These are phyloP conservation scores for Dipteronia sinensis DNA, from an alignment of 345 rosid genomes.

Conservation along the genomic window DNA sequence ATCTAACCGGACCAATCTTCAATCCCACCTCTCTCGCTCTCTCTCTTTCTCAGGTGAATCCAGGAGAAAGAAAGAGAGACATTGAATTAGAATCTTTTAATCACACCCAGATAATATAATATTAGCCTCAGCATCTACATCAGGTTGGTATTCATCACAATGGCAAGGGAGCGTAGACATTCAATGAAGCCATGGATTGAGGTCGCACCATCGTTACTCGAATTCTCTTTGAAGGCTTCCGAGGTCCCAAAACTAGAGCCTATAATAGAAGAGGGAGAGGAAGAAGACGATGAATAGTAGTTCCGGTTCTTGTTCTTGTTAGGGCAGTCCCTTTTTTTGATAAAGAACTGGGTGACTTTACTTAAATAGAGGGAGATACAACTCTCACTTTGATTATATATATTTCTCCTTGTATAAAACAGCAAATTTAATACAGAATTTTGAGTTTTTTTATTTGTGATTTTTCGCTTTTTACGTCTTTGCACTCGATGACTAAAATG, in stretches of 20 bases:
- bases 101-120: background rate
- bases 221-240: slow-evolving; percentile 29
- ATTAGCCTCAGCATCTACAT: background rate
- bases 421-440: too few relatives aligned
- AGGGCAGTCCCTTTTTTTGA: background rate
- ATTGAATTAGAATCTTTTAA: background rate
- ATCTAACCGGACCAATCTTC: background rate
- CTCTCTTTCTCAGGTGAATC: slow-evolving; percentile 8
- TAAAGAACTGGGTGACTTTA: background rate
- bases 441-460: too few relatives aligned
- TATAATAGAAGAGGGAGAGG: slow-evolving; percentile 37
- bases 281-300: background rate
- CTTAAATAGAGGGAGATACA: background rate
- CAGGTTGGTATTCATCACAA: background rate
- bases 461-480: too few relatives aligned
- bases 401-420: background rate
- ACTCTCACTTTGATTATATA: too few relatives aligned
- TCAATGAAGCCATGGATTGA: slow-evolving; percentile 39
- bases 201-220: slow-evolving; percentile 39
- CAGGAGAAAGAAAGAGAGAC: slow-evolving; percentile 22
- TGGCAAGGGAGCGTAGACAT: slow-evolving; percentile 22
- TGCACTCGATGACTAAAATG: too few relatives aligned
- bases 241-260: slow-evolving; percentile 44
- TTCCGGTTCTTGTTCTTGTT: background rate
- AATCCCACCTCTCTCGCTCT: slow-evolving; percentile 13